Evolutionary conservation across 1,284 basidiomycete species (phyloP).

Genomic region (Erythrobasidium hasegawianum): DNA sequence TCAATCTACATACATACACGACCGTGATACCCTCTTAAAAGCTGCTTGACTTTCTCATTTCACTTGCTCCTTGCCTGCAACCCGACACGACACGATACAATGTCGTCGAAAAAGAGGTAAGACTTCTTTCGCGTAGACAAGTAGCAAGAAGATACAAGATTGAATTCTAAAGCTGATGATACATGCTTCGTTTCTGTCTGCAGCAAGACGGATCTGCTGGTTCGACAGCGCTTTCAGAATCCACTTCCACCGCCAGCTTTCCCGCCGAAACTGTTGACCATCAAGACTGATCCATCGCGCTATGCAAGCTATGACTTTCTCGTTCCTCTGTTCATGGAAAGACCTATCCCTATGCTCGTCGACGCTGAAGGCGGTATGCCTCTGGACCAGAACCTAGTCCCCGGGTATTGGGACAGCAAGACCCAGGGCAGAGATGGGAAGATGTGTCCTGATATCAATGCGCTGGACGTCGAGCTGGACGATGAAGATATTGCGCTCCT

Average conservation of each 20-base stretch:
- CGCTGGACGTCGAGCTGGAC: constrained; percentile 12
- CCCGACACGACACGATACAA: neutral
- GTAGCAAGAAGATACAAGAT: too few species aligned
- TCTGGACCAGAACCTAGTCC: constrained; percentile 56
- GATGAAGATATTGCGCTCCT: constrained; percentile 44
- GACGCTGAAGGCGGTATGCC: constrained; percentile 95
- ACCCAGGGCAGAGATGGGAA: constrained; percentile 66
- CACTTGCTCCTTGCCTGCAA: neutral
- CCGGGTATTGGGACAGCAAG: constrained; percentile 72
- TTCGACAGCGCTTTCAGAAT: constrained; percentile 86
- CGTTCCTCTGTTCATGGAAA: constrained; percentile 69
- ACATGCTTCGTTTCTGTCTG: too few species aligned
- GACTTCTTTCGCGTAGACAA: too few species aligned
- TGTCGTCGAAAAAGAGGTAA: neutral
- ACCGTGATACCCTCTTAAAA: too few species aligned
- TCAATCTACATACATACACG: neutral
- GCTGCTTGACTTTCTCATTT: too few species aligned
- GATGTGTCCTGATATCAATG: constrained; percentile 54
- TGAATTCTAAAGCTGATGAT: too few species aligned
- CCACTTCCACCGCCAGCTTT: constrained; percentile 89
- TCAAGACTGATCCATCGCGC: constrained; percentile 76
- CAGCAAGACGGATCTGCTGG: constrained; percentile 74
- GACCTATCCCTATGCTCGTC: constrained; percentile 83
- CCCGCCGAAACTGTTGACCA: constrained; percentile 84
- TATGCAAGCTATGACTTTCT: constrained; percentile 81